Conservation (phyloP, 768 basidiomycete species). For the Ramaria rubella region DNA sequence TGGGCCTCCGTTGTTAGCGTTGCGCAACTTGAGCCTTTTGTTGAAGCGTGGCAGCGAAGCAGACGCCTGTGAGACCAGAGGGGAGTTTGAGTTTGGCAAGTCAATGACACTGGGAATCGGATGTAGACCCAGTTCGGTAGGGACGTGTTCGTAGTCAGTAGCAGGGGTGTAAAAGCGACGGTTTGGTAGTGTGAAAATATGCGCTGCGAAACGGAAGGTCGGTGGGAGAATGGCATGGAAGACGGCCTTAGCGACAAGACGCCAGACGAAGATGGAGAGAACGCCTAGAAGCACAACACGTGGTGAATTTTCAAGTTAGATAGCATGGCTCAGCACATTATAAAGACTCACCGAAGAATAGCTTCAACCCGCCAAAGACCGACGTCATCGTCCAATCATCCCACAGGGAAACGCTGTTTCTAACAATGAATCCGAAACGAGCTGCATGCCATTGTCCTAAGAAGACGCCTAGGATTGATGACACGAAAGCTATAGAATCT, state of each 20-base stretch:
- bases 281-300: constrained; percentile 49
- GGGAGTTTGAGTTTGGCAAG: constrained; percentile 33
- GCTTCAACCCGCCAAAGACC: constrained; percentile 32
- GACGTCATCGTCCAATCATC: constrained; percentile 29
- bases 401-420: constrained; percentile 40
- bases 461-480: constrained; percentile 70
- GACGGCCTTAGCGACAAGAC: constrained; percentile 73
- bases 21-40: constrained; percentile 1
- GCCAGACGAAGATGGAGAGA: constrained; percentile 77
- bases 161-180: constrained; percentile 88
- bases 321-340: neutral
- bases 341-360: constrained; percentile 33
- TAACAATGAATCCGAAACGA: constrained; percentile 2
- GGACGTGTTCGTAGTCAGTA: constrained; percentile 67
- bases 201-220: constrained; percentile 68
- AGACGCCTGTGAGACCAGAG: neutral
- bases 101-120: constrained; percentile 86
- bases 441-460: constrained; percentile 62
- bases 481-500: constrained; percentile 90
- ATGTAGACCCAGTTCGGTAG: constrained; percentile 57
- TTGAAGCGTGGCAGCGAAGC: constrained; percentile 3
- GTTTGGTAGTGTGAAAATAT: constrained; percentile 65
- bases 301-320: constrained; percentile 22
- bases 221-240: constrained; percentile 76
- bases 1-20: constrained; percentile 6